Conservation (phyloP, 768 basidiomycete genomes). For the Galerina sulciceps region DNA sequence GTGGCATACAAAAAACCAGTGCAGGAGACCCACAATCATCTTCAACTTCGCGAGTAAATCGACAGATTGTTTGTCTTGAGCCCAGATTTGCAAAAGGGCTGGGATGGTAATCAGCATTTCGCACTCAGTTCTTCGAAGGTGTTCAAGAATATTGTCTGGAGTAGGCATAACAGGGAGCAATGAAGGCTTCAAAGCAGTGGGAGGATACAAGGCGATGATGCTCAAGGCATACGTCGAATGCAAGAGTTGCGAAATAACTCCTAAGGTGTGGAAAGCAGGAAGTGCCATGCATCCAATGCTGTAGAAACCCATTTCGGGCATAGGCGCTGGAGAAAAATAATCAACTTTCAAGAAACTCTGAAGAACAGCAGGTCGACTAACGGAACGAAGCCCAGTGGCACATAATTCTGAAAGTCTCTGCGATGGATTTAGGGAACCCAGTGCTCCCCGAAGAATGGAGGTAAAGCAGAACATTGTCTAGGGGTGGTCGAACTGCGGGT, state of each 20-base stretch:
- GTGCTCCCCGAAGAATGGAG: conserved; percentile 57
- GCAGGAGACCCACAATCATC: conserved; percentile 23
- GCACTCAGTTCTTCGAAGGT: conserved; percentile 29
- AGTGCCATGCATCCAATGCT: conserved; percentile 30
- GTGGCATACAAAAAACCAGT: neutral
- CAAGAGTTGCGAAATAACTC: conserved; percentile 33
- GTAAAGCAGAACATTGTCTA: conserved; percentile 35
- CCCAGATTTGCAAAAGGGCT: conserved; percentile 41
- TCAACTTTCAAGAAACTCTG: neutral
- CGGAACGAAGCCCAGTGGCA: conserved; percentile 37
- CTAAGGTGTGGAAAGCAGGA: conserved; percentile 44
- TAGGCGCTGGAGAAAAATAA: conserved; percentile 6
- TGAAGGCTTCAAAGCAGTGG: conserved; percentile 22
- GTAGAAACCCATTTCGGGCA: conserved; percentile 18
- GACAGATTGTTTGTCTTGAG: conserved; percentile 28
- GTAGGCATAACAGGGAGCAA: conserved; percentile 37
- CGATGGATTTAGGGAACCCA: conserved; percentile 47
- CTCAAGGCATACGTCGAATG: conserved; percentile 28
- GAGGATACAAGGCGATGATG: conserved; percentile 36
- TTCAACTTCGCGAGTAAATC: conserved; percentile 26
- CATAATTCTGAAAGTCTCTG: conserved; percentile 32
- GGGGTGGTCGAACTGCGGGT: conserved; percentile 8
- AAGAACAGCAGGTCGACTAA: conserved; percentile 22
- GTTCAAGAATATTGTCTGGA: conserved; percentile 35
- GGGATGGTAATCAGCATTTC: conserved; percentile 40